Conservation (phyloP, 2,329 filamentous ascomycete species). For the Xylariales sp. region DNA sequence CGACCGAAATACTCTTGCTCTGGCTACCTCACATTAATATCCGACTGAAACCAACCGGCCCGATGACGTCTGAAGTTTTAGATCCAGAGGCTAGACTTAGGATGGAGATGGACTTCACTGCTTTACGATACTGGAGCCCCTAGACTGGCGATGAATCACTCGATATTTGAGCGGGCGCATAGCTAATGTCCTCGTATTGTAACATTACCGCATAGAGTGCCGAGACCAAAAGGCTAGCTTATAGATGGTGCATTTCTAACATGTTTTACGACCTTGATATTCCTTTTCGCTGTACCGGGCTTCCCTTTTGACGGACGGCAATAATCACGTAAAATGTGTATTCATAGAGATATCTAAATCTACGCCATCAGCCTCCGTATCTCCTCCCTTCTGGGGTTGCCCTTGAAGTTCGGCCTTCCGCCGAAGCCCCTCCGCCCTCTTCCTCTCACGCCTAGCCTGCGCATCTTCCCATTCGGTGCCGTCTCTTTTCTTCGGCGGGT, state of each 20-base stretch:
- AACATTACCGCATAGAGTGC: slow-evolving; percentile 49
- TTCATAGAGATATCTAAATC: slow-evolving; percentile 43
- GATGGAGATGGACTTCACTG: slow-evolving; percentile 1
- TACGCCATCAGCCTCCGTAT: slow-evolving; percentile 35
- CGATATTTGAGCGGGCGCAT: slow-evolving; percentile 21
- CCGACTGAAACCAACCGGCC: not conserved
- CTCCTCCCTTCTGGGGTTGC: slow-evolving; percentile 24
- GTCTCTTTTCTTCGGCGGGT: slow-evolving; percentile 46
- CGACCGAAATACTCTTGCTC: not conserved
- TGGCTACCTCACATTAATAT: not conserved
- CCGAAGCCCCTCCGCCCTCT: slow-evolving; percentile 67
- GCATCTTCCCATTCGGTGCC: slow-evolving; percentile 67
- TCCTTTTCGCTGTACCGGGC: not conserved
- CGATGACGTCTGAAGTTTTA: not conserved
- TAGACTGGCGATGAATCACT: slow-evolving; percentile 8
- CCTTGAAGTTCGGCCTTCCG: slow-evolving; percentile 59
- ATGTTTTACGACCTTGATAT: slow-evolving; percentile 11
- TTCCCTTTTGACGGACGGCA: not conserved
- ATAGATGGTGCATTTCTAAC: slow-evolving; percentile 42
- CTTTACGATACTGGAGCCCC: slow-evolving; percentile 7
- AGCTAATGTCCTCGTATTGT: slow-evolving; percentile 42
- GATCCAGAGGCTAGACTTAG: slow-evolving; percentile 3
- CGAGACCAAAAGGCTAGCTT: slow-evolving; percentile 39
- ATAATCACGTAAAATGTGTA: slow-evolving; percentile 43
- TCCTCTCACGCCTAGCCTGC: slow-evolving; percentile 63